Base-by-base conservation (phyloP, 331 rosid species). In the Malus hybrid region DNA sequence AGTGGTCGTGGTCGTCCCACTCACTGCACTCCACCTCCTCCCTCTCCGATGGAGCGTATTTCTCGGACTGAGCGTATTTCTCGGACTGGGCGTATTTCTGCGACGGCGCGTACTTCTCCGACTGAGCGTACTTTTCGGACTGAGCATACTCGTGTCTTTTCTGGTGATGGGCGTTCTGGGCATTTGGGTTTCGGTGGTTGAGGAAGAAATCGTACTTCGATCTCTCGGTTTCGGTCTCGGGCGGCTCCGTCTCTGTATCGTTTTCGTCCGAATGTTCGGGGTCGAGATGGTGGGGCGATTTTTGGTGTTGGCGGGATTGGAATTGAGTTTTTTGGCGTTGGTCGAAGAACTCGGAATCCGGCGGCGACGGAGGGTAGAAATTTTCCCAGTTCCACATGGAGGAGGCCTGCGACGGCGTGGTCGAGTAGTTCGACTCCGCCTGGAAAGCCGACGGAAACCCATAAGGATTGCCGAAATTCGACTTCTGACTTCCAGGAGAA, bases 331-430 rank as follows among this genome's bases (percentile, higher is more conserved):
- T 62, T 28, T 62, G 16, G 36, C 81, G 84, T 11, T 67, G 79
- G 56, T 81, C 73, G 83, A 82, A 93, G 82, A 81, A 87, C 76
- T 93, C 98, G 7, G 98, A 93, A 50, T 77, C 88, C 0, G 98
- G 98, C 5, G 99, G 99, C 28, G 99, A 93, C 19, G 99, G 99
- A 76, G 99, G 99, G 54, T 83, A 86, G 85, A 90, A 89, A 42
- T 88, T 94, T 54, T 94, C 99, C 99, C 99, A 94, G 80, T 94
- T 94, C 99, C 99, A 94, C 24, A 90, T 69, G 1, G 99, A 90
- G 15, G 97, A 94, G 18, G 97, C 80, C 85, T 92, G 99, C 3
- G 99, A 94, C 46, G 97, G 99, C 8, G 99, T 94, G 16, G 87
- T 77, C 6, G 99, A 87, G 76, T 94, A 94, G n/a, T 88, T 92